Base-by-base conservation (phyloP, 2,329 filamentous ascomycete genomes). In the Phaeoacremonium minimum region DNA sequence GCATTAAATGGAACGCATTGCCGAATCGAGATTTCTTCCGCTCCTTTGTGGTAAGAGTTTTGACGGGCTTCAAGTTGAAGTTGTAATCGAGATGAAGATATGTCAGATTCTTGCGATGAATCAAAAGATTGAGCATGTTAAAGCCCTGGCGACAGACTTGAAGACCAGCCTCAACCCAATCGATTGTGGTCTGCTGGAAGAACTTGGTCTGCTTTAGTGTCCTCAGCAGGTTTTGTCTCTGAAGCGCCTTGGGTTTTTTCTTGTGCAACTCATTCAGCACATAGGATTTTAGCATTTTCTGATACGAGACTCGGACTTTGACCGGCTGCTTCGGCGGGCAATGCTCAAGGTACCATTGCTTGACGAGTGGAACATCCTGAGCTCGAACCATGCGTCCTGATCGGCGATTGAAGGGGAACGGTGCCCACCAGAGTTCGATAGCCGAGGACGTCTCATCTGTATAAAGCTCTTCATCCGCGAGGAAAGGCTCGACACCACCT, bases 41-140 rank as follows among this genome's bases (percentile, higher is more conserved):
- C 71, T 98, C 93, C 63, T 98, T 98, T 19, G 93, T 98, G 0
- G 93, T 98, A 49, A 98, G 64, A 0, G 93, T 98, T 73, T 98
- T 98, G 60, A 98, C 93, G 4, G 93, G 93, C 71, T 98, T 98
- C 61, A 98, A 57, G 63, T 98, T 98, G 73, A 98, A 98, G 64
- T 98, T 98, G 71, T 97, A 98, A 57, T 98, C 93, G 37, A 98
- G 80, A 72, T 98, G 94, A 38, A 98, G 76, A 56, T 98, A 98
- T 1, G 93, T 98, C 50, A 98, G 68, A 61, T 98, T 98, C 73
- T 98, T 98, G 53, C 93, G 85, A 58, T 98, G 93, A 48, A 98
- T 98, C 48, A 98, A 71, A 36, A 98, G 72, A 54, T 98, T 98
- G 41, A 98, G 72, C 91, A 98, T 98, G 66, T 98, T 98, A 73